These are phyloP conservation scores for Cymbopogon flexuosus DNA, from an alignment of 202 grass and related monocot species.

Conservation along the genomic window DNA sequence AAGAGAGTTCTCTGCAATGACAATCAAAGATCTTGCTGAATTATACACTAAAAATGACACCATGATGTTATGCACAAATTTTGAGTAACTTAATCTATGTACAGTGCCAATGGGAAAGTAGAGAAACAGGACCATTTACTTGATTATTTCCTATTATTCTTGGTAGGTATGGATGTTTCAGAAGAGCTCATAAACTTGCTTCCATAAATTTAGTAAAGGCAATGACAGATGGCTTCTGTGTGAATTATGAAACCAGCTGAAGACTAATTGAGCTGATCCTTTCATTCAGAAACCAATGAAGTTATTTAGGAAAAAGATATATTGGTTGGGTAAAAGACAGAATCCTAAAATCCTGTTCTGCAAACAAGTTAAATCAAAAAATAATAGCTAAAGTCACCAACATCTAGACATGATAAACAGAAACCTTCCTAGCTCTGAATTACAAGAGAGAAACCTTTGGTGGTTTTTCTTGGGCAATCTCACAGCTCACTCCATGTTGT, in stretches of 20 bases:
- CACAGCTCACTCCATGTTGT: conserved; percentile 25
- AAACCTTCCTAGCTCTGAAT: conserved; percentile 6
- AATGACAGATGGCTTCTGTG: background rate
- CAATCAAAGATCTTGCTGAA: conserved; percentile 25
- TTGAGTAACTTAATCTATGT: background rate
- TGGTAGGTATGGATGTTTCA: background rate
- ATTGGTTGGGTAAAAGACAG: background rate
- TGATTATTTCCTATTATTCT: background rate
- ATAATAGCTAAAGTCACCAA: background rate
- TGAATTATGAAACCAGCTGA: background rate
- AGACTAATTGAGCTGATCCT: background rate
- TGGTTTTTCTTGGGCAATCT: conserved; percentile 30
- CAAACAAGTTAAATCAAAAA: background rate
- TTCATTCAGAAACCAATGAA: background rate
- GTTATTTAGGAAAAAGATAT: background rate
- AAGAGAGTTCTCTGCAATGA: conserved; percentile 77
- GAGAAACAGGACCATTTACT: background rate
- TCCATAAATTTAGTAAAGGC: background rate
- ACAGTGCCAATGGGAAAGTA: background rate
- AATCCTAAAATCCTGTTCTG: background rate
- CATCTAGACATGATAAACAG: background rate
- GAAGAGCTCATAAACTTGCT: background rate
- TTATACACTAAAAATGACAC: background rate
- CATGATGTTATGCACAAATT: background rate
- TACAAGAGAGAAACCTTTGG: conserved; percentile 50